Conservation (phyloP, 768 basidiomycete genomes). For the Suillus americanus region DNA sequence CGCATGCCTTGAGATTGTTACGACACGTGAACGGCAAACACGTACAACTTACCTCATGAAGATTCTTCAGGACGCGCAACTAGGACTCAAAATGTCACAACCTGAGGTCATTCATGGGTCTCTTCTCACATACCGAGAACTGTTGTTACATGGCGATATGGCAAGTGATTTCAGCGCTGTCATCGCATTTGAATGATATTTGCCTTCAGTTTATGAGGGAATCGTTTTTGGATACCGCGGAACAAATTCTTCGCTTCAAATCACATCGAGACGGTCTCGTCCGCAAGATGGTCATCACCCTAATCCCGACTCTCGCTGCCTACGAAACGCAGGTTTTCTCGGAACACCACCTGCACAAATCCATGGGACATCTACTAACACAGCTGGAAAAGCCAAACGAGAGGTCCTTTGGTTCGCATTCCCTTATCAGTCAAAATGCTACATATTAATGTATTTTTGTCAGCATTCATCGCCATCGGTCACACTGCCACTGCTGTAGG, state of each 20-base stretch:
- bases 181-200: background rate
- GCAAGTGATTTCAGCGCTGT: constrained; percentile 44
- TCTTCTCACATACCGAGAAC: constrained; percentile 85
- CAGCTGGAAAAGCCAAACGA: constrained; percentile 90
- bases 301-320: constrained; percentile 92
- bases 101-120: constrained; percentile 94
- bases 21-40: constrained; percentile 65
- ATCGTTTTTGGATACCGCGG: constrained; percentile 82
- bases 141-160: constrained; percentile 92
- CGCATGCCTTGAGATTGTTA: constrained; percentile 87
- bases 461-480: constrained; percentile 95
- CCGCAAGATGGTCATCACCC: constrained; percentile 90
- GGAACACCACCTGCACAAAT: constrained; percentile 87
- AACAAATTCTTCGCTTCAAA: constrained; percentile 86
- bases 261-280: constrained; percentile 85
- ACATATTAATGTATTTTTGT: constrained; percentile 13
- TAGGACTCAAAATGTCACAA: constrained; percentile 73
- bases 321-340: constrained; percentile 94
- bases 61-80: constrained; percentile 88
- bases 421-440: background rate
- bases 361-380: constrained; percentile 88
- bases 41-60: constrained; percentile 68
- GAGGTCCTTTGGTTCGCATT: constrained; percentile 74
- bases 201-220: constrained; percentile 78
- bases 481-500: constrained; percentile 90